Evolutionary conservation across 2,329 filamentous ascomycete genomes (phyloP).

Genomic region (Arthrinium phaeospermum): DNA sequence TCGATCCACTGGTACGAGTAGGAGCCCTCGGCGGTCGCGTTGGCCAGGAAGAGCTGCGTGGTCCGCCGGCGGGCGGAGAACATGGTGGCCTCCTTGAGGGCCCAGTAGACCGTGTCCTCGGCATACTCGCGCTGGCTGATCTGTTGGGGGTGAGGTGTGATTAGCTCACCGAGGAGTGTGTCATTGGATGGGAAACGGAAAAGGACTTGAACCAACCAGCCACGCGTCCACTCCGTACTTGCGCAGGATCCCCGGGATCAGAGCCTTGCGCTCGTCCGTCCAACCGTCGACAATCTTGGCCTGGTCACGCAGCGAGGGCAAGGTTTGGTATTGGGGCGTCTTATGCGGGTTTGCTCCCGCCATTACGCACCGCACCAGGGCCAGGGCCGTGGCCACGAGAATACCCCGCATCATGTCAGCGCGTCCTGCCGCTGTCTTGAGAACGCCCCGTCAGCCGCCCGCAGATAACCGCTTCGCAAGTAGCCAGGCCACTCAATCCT

Average conservation of each 20-base stretch:
- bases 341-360: constrained; percentile 25
- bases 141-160: constrained; percentile 32
- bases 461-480: background rate
- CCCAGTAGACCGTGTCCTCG: constrained; percentile 58
- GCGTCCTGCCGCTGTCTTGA: too few species aligned
- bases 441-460: background rate
- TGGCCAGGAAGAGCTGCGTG: constrained; percentile 54
- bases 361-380: background rate
- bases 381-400: constrained; percentile 7
- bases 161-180: background rate
- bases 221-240: constrained; percentile 55
- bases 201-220: constrained; percentile 43
- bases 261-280: constrained; percentile 47
- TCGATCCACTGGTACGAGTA: constrained; percentile 51
- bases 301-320: constrained; percentile 52
- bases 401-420: constrained; percentile 20
- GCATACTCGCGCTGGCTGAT: constrained; percentile 58
- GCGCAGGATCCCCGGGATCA: constrained; percentile 48
- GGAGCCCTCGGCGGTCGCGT: constrained; percentile 35
- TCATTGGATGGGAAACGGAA: background rate
- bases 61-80: constrained; percentile 57
- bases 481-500: background rate
- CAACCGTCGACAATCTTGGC: constrained; percentile 49
- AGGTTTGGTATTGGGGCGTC: constrained; percentile 41
- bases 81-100: constrained; percentile 50